Evolutionary conservation across 805 yeast species (phyloP), one percentile per base, ranked within the genome.

Genomic region (Starmerella riodocensis): DNA sequence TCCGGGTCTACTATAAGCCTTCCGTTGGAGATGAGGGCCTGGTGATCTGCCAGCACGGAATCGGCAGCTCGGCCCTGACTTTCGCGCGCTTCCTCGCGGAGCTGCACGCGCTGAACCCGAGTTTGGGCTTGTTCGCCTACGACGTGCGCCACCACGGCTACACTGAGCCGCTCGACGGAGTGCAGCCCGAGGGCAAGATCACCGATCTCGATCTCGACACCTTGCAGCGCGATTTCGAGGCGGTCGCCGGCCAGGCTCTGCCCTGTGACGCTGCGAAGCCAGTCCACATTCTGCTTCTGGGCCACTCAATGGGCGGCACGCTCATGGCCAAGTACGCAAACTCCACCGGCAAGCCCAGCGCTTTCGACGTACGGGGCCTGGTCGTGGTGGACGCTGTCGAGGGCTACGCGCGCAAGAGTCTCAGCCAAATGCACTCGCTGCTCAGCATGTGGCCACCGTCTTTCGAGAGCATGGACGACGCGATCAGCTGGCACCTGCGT

Each of bases 251-350:
- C 3, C 45, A 58, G 23, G 66, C 79, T 34, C 47, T 63, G 3
- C 42, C 37, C 20, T 11, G 14, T 23, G 39, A 44, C 2, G 43
- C 39, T 11, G 48, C 57, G 17, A n/a, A n/a, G n/a, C n/a, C n/a
- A n/a, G 23, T 21, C 13, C 22, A 32, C 25, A 58, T 82, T 3
- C 70, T 77, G 38, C 60, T 85, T 1, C 65, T 86, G 4, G 97
- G 97, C 0, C 98, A 88, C 58, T 83, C 95, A 1, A 64, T 93
- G 24, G 99, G 98, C 4, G 99, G 96, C 0, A 70, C 95, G 0
- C 74, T 91, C 3, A 62, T 84, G 24, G 70, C 94, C 0, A 67
- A 67, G 30, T 69, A 71, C 1, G 56, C 73, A 4, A 44, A 40
- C 49, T 13, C 20, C 6, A 21, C 23, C 13, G 14, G 25, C 20